A percentile compares a stretch with the other conserved stretches of the same genome.
Conservation (phyloP, 257 asterid species). For the Salvia rosmarinus region DNA sequence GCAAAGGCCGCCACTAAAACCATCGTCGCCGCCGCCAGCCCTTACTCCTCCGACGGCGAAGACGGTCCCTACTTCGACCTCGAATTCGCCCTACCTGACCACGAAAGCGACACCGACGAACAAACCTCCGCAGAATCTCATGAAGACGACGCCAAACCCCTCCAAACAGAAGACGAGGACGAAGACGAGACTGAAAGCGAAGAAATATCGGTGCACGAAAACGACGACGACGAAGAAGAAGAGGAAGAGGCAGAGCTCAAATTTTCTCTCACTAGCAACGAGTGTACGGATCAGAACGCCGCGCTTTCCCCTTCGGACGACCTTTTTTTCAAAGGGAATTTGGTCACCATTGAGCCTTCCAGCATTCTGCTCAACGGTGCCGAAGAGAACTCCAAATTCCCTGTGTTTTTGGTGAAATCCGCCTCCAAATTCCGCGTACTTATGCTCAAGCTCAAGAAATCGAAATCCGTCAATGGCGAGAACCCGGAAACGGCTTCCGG, state of each 20-base stretch:
- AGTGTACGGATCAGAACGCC: constrained; percentile 31
- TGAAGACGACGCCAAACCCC: constrained; percentile 8
- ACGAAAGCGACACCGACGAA: constrained; percentile 42
- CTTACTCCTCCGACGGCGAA: constrained; percentile 51
- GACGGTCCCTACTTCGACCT: constrained; percentile 63
- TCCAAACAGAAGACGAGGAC: constrained; percentile 6
- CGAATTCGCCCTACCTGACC: constrained; percentile 46
- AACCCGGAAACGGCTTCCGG: constrained; percentile 13
- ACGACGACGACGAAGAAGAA: constrained; percentile 3
- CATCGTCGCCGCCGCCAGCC: constrained; percentile 35
- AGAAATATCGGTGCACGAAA: constrained; percentile 32
- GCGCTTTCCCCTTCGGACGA: constrained; percentile 46
- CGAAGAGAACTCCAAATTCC: constrained; percentile 50
- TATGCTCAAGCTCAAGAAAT: constrained; percentile 52
- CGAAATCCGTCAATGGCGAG: constrained; percentile 37
- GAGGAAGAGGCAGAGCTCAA: constrained; percentile 40
- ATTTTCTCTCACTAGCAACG: constrained; percentile 32
- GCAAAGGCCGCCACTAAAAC: constrained; percentile 38
- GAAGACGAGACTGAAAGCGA: constrained; percentile 36
- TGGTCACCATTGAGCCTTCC: constrained; percentile 45
- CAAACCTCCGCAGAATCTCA: constrained; percentile 3
- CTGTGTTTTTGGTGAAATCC: constrained; percentile 48
- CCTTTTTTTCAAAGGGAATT: constrained; percentile 41
- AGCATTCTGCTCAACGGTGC: constrained; percentile 33
- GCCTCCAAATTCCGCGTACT: constrained; percentile 53